Conservation (phyloP, 176 grass and related monocot genomes). For the Paspalum vaginatum region DNA sequence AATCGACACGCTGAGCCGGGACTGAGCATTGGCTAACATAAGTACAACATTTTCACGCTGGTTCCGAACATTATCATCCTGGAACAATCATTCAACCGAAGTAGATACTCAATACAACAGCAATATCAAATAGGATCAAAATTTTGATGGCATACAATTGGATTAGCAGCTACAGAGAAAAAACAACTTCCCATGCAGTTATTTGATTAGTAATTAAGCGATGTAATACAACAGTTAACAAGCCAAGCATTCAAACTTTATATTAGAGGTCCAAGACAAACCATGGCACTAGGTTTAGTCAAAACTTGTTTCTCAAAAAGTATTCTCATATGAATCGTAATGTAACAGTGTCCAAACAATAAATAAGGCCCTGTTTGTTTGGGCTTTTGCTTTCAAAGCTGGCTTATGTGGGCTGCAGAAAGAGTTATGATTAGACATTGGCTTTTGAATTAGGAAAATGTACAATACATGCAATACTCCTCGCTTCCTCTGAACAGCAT, state of each 20-base stretch:
- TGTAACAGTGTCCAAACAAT: slow-evolving; percentile 2
- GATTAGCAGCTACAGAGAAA: slow-evolving; percentile 9
- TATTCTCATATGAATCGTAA: not conserved
- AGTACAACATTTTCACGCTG: slow-evolving; percentile 95
- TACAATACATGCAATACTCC: no score
- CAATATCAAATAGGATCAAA: slow-evolving; percentile 20
- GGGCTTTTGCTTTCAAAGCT: no score
- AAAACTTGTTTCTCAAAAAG: slow-evolving; percentile 16
- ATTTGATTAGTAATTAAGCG: not conserved
- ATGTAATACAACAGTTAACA: not conserved
- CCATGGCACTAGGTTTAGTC: slow-evolving; percentile 6
- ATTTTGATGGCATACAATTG: not conserved
- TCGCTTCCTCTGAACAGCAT: no score
- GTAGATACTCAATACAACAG: slow-evolving; percentile 21
- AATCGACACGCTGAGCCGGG: slow-evolving; percentile 47
- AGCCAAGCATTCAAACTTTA: slow-evolving; percentile 16
- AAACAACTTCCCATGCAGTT: not conserved
- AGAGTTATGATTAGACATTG: no score
- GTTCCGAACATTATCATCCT: slow-evolving; percentile 92
- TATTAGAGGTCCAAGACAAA: not conserved
- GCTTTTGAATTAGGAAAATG: no score
- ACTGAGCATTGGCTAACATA: slow-evolving; percentile 88
- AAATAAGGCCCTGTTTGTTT: not conserved
- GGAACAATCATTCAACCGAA: slow-evolving; percentile 15
- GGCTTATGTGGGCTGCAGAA: no score